Base-by-base conservation (phyloP, 73 alveolate genomes). In the Paramecium octaurelia region DNA sequence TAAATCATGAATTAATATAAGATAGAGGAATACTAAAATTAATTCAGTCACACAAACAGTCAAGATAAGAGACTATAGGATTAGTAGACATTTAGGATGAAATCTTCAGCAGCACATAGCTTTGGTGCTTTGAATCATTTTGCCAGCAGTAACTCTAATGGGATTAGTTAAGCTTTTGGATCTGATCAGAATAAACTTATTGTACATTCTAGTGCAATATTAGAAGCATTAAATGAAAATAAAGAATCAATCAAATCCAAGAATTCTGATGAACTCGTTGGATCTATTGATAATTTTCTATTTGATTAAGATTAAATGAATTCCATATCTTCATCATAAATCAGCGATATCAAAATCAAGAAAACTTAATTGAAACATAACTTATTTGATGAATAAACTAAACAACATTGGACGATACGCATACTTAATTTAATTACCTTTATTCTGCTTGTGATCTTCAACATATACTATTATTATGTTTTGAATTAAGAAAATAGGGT, bases 211-310 rank as follows among this genome's bases (percentile, higher is more conserved):
- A 64, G 84, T 64, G 84, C 84, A 27, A 64, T 64, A 31, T 34
- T 64, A 31, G 84, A 64, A 29, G 84, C 84, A 27, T 64, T 64
- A 64, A 64, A 64, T 64, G 84, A 64, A 31, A 64, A 64, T 64
- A 31, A 64, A 14, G 84, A 64, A 8, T 54, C 69, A 18, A 27
- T 24, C 10, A 64, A 64, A 64, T 64, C 84, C 5, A 27, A 64
- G 24, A 31, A 27, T 31, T 64, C 84, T 14, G 42, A 31, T 12
- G 84, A 64, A 64, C 48, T 64, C 2, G 12, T 34, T 6, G 42
- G 46, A 64, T 64, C 84, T 2, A 34, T 31, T 12, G 84, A 64
- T 6, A 64, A 64, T 64, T 64, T 64, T 34, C 14, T 64, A 27
- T 31, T 31, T 27, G 84, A 64, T 31, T 18, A 40, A 64, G 84